phyloP scores from a whole-genome alignment of 2,329 filamentous ascomycete species.

The Hymenoscyphus albidus region DNA sequence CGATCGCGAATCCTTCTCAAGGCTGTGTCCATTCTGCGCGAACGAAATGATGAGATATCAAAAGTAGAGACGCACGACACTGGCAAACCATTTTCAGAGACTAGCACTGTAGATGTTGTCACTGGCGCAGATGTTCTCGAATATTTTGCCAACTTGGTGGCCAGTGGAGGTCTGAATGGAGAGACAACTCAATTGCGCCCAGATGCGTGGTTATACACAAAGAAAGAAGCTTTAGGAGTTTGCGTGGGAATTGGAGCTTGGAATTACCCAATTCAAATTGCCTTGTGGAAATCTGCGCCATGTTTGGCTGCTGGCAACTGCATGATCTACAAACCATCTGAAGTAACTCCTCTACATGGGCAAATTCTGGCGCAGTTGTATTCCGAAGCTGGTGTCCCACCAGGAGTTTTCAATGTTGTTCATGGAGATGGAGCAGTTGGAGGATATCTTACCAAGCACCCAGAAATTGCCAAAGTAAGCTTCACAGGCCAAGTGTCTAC shows the following conservation, averaged over 20 bases:
- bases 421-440: slow-evolving; percentile 78
- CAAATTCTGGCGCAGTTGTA: slow-evolving; percentile 73
- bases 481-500: slow-evolving; percentile 87
- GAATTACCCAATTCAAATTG: slow-evolving; percentile 92
- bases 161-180: slow-evolving; percentile 73
- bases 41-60: slow-evolving; percentile 76
- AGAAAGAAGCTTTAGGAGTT: slow-evolving; percentile 76
- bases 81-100: slow-evolving; percentile 82
- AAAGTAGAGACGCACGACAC: slow-evolving; percentile 79
- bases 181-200: slow-evolving; percentile 71
- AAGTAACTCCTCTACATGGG: slow-evolving; percentile 81
- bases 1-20: slow-evolving; percentile 75
- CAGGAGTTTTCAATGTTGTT: slow-evolving; percentile 83
- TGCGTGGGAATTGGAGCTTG: slow-evolving; percentile 85
- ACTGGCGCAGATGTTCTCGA: slow-evolving; percentile 83
- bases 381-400: slow-evolving; percentile 71
- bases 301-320: slow-evolving; percentile 83
- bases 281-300: slow-evolving; percentile 83
- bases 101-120: slow-evolving; percentile 75
- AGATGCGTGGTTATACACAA: slow-evolving; percentile 78
- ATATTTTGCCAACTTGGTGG: slow-evolving; percentile 79
- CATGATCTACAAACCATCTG: slow-evolving; percentile 88
- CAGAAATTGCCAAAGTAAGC: slow-evolving; percentile 75
- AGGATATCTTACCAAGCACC: slow-evolving; percentile 68
- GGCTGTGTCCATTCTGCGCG: slow-evolving; percentile 69